phyloP scores from a whole-genome alignment of 1,284 basidiomycete genomes.

The Erythrobasidium hasegawianum region DNA sequence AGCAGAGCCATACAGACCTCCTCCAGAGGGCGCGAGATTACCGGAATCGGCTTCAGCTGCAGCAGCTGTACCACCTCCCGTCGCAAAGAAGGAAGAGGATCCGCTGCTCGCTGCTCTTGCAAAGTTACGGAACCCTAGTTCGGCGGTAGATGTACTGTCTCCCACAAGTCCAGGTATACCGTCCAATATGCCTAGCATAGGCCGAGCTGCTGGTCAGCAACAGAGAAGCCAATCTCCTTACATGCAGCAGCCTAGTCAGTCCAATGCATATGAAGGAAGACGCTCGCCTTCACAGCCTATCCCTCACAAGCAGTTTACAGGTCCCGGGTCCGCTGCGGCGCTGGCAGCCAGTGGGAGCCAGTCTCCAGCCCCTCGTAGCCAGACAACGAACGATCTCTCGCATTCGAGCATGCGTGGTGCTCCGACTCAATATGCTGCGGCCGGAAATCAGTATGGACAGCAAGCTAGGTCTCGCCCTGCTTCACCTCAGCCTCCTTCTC shows the following conservation, averaged over 20 bases:
- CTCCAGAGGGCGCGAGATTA: slow-evolving; percentile 9
- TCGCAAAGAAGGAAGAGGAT: slow-evolving; percentile 28
- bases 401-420: slow-evolving; percentile 13
- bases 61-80: slow-evolving; percentile 13
- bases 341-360: too few species aligned
- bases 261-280: not conserved
- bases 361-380: too few species aligned
- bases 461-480: slow-evolving; percentile 18
- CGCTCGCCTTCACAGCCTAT: not conserved
- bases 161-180: slow-evolving; percentile 19
- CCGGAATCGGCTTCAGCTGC: slow-evolving; percentile 17
- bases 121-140: slow-evolving; percentile 29
- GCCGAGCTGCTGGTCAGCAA: not conserved
- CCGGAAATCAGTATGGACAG: slow-evolving; percentile 3
- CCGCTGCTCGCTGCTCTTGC: slow-evolving; percentile 32
- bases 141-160: slow-evolving; percentile 28
- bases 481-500: slow-evolving; percentile 25
- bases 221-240: slow-evolving; percentile 28
- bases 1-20: slow-evolving; percentile 30
- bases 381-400: not conserved
- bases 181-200: not conserved
- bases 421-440: too few species aligned
- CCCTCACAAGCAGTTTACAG: not conserved
- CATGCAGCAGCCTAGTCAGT: not conserved
- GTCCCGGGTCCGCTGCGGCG: not conserved